phyloP scores from a whole-genome alignment of 2,329 filamentous ascomycete genomes.

The Cladosporium velox region DNA sequence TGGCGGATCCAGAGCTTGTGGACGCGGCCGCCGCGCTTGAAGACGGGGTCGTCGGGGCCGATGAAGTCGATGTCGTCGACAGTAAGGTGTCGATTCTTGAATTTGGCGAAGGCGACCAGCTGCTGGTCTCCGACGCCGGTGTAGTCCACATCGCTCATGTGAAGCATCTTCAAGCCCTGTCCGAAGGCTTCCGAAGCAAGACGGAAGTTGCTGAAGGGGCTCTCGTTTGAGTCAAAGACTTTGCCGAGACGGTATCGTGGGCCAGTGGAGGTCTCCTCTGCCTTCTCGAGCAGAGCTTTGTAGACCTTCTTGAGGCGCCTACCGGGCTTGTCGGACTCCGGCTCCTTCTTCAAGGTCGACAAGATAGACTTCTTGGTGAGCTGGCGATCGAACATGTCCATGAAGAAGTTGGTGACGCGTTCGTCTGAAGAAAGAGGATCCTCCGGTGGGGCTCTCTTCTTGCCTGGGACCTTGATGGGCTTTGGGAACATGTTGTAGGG shows the following conservation, averaged over 20 bases:
- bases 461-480: background rate
- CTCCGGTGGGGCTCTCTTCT: background rate
- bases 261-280: background rate
- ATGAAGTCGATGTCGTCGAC: background rate
- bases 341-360: background rate
- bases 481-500: background rate
- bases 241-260: background rate
- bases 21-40: conserved; percentile 8
- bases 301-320: background rate
- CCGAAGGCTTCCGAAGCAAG: background rate
- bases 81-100: background rate
- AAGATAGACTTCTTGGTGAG: background rate
- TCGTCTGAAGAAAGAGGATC: background rate
- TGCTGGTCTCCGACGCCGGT: background rate
- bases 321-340: background rate
- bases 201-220: conserved; percentile 5
- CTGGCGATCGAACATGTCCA: background rate
- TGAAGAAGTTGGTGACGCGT: background rate
- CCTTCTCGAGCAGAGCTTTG: background rate
- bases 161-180: background rate
- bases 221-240: background rate
- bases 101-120: background rate
- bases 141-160: background rate
- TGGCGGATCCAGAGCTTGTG: background rate
- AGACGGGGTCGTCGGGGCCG: background rate